Conservation (phyloP, 176 grass and related monocot species). For the Eragrostis nindensis region DNA sequence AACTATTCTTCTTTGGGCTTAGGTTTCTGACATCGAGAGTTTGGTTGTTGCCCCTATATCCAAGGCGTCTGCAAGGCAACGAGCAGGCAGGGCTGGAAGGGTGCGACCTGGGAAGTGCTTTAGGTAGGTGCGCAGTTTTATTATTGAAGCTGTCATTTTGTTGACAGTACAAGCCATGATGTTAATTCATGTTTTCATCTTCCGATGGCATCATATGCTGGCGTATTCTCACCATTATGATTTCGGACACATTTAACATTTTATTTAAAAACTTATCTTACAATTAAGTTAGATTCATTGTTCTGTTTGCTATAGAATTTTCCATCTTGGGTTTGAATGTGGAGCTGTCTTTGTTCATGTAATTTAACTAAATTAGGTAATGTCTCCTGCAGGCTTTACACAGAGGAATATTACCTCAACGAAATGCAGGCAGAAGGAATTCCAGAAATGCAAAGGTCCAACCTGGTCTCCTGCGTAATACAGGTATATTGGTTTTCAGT, state of each 20-base stretch:
- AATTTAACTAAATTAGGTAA: conserved; percentile 24
- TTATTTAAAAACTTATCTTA: neutral
- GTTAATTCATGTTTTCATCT: conserved; percentile 13
- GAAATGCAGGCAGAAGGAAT: conserved; percentile 91
- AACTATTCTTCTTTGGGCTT: conserved; percentile 2
- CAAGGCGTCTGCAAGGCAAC: conserved; percentile 94
- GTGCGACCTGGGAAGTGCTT: conserved; percentile 93
- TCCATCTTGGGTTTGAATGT: neutral
- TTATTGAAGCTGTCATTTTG: conserved; percentile 10
- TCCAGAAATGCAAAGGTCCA: conserved; percentile 98
- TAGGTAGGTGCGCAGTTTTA: conserved; percentile 51
- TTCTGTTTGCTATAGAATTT: no score
- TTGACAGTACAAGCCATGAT: neutral
- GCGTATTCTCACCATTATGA: conserved; percentile 10
- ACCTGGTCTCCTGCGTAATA: conserved; percentile 90
- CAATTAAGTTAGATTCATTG: no score
- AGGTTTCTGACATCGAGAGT: conserved; percentile 95
- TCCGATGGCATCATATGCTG: neutral
- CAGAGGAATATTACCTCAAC: conserved; percentile 90
- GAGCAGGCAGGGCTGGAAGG: conserved; percentile 95
- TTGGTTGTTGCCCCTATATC: conserved; percentile 91
- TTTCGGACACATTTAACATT: neutral
- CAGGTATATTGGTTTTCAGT: conserved; percentile 79
- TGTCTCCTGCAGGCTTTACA: conserved; percentile 77
- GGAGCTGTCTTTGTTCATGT: conserved; percentile 7